Base-by-base conservation (phyloP, 2,329 filamentous ascomycete genomes). In the Fusarium nodosum region DNA sequence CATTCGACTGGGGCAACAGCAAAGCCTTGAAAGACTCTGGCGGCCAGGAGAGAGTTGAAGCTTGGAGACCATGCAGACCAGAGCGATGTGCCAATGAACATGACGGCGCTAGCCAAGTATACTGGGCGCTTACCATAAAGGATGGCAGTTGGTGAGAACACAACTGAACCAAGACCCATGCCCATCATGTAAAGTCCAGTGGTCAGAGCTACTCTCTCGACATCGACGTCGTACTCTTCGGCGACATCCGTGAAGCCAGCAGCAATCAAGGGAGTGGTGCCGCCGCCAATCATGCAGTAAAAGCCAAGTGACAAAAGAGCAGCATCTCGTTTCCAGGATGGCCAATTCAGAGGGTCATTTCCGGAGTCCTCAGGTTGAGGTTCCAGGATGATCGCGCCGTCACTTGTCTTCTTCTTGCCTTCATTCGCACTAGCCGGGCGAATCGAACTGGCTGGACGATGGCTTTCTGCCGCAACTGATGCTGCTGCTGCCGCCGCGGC, bases 181-280 rank as follows among this genome's bases (percentile, higher is more conserved):
- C 96, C 96, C 87, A 97, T 86, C 94, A 98, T 97, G 81, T 93
- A 97, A 16, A 97, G 82, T 1, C 94, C 94, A 0, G 94, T 97
- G 0, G 95, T 98, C 60, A 97, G 84, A 4, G 95, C 91, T 6
- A 97, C 93, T 53, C 87, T 81, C 31, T 93, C 87, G 18, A 92
- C 88, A 0, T 87, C 84, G 24, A 97, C 87, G 63, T 86, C 65
- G 76, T 91, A 87, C 41, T 86, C 84, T 1, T 84, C 68, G 2
- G 94, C 91, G 15, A 98, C 91, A 44, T 97, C 84, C 33, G 89
- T 90, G 82, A 97, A 98, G 15, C 94, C 95, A 12, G 96, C 95
- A 0, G 95, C 94, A 20, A 98, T 85, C 31, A 97, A 84, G 0
- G 96, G 92, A 0, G 94, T 97, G 83, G 97, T 97, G 44, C 95